Evolutionary conservation across 768 basidiomycete species (phyloP).

Genomic region (Russula earlei): DNA sequence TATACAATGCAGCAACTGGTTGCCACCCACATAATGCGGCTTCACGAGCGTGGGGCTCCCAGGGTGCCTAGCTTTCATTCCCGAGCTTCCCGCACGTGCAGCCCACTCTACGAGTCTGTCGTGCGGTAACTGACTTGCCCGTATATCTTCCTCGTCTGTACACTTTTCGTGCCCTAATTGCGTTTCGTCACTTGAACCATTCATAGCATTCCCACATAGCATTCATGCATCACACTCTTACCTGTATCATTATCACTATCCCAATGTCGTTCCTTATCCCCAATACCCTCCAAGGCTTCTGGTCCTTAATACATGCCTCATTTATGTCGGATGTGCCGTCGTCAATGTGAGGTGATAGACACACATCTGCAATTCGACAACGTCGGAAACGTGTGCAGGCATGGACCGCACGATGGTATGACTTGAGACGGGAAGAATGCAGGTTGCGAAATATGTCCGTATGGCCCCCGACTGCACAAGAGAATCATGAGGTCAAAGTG

Average conservation of each 20-base stretch:
- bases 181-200: slow-evolving; percentile 1
- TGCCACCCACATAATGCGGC: slow-evolving; percentile 18
- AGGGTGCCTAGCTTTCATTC: slow-evolving; percentile 5
- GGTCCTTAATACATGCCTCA: neutral
- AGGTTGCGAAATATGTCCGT: no score
- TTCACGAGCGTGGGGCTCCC: slow-evolving; percentile 12
- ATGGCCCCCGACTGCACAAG: no score
- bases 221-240: slow-evolving; percentile 1
- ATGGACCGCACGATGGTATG: neutral
- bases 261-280: slow-evolving; percentile 2
- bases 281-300: slow-evolving; percentile 4
- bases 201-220: slow-evolving; percentile 4
- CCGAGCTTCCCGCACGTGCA: neutral
- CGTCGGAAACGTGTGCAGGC: neutral
- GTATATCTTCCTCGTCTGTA: neutral
- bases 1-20: slow-evolving; percentile 20
- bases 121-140: neutral
- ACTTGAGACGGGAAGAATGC: no score
- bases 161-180: neutral
- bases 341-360: neutral
- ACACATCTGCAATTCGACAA: slow-evolving; percentile 1
- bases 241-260: slow-evolving; percentile 16
- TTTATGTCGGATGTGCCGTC: neutral
- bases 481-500: no score
- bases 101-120: slow-evolving; percentile 6